A percentile compares a stretch with the other conserved stretches of the same genome.
These are phyloP conservation scores for Theileria annulata DNA, from an alignment of 169 alveolate genomes.

Conservation along the genomic window DNA sequence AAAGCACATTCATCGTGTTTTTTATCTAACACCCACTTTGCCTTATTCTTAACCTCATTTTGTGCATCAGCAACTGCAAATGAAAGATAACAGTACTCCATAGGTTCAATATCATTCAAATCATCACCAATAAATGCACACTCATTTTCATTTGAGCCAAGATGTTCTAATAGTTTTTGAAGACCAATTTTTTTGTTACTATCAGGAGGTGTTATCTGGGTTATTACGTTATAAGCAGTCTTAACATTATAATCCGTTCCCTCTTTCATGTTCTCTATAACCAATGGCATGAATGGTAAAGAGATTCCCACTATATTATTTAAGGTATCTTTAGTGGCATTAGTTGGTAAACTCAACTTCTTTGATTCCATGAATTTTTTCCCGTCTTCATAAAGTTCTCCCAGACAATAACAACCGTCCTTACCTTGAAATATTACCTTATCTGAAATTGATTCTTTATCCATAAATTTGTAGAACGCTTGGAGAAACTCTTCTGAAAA, in stretches of 20 bases:
- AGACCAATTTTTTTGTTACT: neutral
- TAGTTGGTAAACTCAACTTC: neutral
- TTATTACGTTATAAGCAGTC: too few species aligned
- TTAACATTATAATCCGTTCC: neutral
- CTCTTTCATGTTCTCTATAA: too few species aligned
- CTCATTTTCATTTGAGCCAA: constrained; percentile 8
- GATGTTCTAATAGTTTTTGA: neutral
- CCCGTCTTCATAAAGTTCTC: neutral
- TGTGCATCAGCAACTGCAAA: constrained; percentile 54
- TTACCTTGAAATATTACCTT: neutral
- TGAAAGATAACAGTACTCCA: constrained; percentile 28
- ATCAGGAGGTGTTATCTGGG: neutral
- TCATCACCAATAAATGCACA: constrained; percentile 57
- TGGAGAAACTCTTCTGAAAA: neutral
- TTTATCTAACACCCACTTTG: constrained; percentile 36
- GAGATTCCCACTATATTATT: neutral
- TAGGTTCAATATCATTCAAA: constrained; percentile 33
- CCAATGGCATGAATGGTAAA: too few species aligned
- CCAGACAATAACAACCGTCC: neutral
- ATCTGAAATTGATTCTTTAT: neutral
- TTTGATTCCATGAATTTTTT: too few species aligned
- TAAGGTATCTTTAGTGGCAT: neutral
- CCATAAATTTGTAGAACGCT: neutral
- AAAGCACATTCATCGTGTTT: constrained; percentile 42
- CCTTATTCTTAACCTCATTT: constrained; percentile 15